Base-by-base conservation (phyloP, 768 basidiomycete species). In the Floccularia luteovirens region DNA sequence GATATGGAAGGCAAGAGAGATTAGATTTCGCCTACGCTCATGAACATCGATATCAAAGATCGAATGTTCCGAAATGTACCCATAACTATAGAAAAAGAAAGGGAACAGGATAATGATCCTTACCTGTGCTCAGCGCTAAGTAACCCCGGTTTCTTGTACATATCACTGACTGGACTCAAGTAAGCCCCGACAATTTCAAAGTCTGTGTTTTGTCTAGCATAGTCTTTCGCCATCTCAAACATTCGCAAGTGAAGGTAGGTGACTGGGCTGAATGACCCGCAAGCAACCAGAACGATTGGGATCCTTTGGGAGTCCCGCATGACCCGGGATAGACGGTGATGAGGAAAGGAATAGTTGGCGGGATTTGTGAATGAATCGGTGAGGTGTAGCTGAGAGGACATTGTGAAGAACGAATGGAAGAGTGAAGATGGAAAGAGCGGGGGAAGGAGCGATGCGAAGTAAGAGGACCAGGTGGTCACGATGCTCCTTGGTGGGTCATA, bases 181-280 rank as follows among this genome's bases (percentile, higher is more conserved):
- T 97, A 98, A 2, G 91, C 92, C 20, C 87, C 96, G 52, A 97
- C 72, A 51, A 99, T 88, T 62, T 96, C 90, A 53, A 89, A 96
- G 48, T 87, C 69, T 35, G 90, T 91, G 60, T 92, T 90, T 52
- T 91, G 87, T 38, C 90, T 79, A 39, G 88, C 79, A 54, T 91
- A 92, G 69, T 98, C 96, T 64, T 85, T 87, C 41, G 94, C 96
- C 96, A 99, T 98, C 59, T 98, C 96, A 63, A 98, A 99, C 92
- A 99, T 97, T 49, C 96, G 88, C 46, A 97, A 77, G 56, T 96
- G 92, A 38, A 94, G 84, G 55, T 92, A 94, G n/a, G 93, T 96
- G 46, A 96, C 86, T 8, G 94, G 94, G 52, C 90, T 93, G 77
- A 97, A 97, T 41, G 90, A 94, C 21, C 94, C 96, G 56, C 96